A percentile compares a stretch with the other conserved stretches of the same genome.
These are phyloP conservation scores for Dioscorea cayenensis DNA, from an alignment of 116 monocot genomes.

Conservation along the genomic window DNA sequence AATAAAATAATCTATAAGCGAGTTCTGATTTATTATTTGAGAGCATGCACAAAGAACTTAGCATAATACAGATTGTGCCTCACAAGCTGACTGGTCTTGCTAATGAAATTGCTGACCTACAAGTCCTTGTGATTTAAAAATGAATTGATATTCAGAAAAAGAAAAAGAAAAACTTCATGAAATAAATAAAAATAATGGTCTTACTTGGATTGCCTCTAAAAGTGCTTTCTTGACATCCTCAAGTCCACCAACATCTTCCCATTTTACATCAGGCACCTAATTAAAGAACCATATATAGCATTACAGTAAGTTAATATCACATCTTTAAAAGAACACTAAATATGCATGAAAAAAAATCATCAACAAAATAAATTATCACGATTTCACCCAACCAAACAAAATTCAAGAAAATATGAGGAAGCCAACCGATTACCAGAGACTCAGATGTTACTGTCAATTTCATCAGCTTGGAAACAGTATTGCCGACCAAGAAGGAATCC, in stretches of 20 bases:
- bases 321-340: background rate
- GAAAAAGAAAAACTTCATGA: background rate
- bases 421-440: conserved; percentile 44
- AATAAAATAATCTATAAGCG: too few species aligned
- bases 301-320: background rate
- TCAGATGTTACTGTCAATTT: conserved; percentile 42
- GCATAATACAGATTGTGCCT: background rate
- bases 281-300: background rate
- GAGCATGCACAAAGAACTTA: background rate
- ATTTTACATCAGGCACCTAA: conserved; percentile 96
- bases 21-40: background rate
- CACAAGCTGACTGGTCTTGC: background rate
- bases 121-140: background rate
- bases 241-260: conserved; percentile 99
- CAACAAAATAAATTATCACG: too few species aligned
- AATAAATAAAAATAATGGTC: background rate
- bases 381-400: background rate
- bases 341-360: background rate
- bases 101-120: background rate
- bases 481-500: conserved; percentile 32
- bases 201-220: conserved; percentile 91
- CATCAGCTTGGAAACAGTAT: conserved; percentile 38
- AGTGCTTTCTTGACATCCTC: conserved; percentile 96
- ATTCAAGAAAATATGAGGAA: background rate
- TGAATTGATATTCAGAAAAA: background rate